phyloP scores from a whole-genome alignment of 2,329 filamentous ascomycete species.

The Claviceps quebecensis region DNA sequence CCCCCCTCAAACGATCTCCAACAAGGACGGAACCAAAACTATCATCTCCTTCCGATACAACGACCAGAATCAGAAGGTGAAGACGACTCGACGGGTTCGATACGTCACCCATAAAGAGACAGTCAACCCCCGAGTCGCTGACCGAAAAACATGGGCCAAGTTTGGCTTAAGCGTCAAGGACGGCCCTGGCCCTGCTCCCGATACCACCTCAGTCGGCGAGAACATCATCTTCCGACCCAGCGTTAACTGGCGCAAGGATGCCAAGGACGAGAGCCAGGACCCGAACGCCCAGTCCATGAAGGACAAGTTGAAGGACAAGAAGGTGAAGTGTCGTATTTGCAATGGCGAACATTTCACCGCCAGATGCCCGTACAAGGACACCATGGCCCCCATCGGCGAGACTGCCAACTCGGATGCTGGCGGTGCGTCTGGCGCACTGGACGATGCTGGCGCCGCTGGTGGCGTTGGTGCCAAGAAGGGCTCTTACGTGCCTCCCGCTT shows the following conservation, averaged over 20 bases:
- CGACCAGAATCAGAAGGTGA: constrained; percentile 89
- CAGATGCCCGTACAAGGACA: constrained; percentile 98
- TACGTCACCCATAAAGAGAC: constrained; percentile 82
- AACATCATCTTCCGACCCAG: constrained; percentile 95
- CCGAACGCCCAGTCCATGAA: constrained; percentile 61
- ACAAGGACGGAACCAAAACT: constrained; percentile 98
- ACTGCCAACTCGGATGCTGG: constrained; percentile 31
- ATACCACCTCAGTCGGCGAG: constrained; percentile 89
- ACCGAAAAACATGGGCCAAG: constrained; percentile 85
- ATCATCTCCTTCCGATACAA: constrained; percentile 81
- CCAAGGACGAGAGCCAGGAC: constrained; percentile 66
- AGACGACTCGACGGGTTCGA: constrained; percentile 91
- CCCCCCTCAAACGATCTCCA: constrained; percentile 74
- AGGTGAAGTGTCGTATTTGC: constrained; percentile 99
- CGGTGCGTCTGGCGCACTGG: constrained; percentile 39
- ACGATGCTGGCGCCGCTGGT: constrained; percentile 30
- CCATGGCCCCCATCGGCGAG: constrained; percentile 78
- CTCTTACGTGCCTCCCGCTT: constrained; percentile 86
- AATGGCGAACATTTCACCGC: constrained; percentile 98
- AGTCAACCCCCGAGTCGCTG: constrained; percentile 92
- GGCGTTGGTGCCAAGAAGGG: constrained; percentile 53
- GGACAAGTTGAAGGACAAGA: constrained; percentile 90
- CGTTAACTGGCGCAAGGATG: constrained; percentile 85
- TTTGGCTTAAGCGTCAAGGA: constrained; percentile 87
- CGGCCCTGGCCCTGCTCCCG: constrained; percentile 62